Percentiles rank a stretch among this genome's conserved stretches.
Conservation (phyloP, 225 moss, liverwort and hornwort genomes). For the Pleurozium schreberi region DNA sequence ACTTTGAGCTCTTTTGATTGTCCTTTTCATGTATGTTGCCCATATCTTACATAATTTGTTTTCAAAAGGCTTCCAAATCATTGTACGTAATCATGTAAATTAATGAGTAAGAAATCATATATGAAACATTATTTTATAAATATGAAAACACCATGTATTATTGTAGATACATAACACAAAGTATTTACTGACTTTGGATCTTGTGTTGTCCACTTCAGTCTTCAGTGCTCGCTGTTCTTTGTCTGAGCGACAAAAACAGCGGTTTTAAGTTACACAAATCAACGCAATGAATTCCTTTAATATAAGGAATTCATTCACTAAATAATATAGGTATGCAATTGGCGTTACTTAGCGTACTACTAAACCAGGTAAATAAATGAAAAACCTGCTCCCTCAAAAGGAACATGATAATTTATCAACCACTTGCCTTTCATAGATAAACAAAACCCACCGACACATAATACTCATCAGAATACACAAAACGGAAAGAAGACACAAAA, state of each 20-base stretch:
- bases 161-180: not conserved
- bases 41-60: too few relatives aligned
- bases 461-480: not conserved
- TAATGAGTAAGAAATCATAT: too few relatives aligned
- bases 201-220: not conserved
- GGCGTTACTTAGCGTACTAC: not conserved
- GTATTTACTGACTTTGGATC: not conserved
- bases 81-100: not conserved
- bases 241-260: accelerated
- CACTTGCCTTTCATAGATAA: not conserved
- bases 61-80: not conserved
- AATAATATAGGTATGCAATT: not conserved
- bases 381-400: not conserved
- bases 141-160: too few relatives aligned
- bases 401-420: not conserved
- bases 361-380: not conserved
- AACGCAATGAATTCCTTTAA: too few relatives aligned
- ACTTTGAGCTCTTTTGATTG: accelerated
- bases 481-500: not conserved
- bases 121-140: too few relatives aligned
- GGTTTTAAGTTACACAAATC: not conserved
- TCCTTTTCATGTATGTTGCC: too few relatives aligned
- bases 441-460: not conserved
- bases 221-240: not conserved
- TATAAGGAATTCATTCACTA: too few relatives aligned